phyloP scores from a whole-genome alignment of 306 rosid genomes.

The Carpinus fangiana region DNA sequence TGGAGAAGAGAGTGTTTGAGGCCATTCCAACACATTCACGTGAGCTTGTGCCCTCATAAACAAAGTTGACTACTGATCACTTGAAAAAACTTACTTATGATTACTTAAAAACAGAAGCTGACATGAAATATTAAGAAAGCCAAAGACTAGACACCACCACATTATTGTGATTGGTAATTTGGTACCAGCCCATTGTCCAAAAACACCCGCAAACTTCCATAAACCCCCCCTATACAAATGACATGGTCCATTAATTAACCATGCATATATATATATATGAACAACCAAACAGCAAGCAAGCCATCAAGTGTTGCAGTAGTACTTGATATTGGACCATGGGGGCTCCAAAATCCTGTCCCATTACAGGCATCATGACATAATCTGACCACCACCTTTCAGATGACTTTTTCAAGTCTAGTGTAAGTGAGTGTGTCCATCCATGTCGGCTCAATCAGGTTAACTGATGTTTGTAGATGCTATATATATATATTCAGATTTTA shows the following conservation, averaged over 20 bases:
- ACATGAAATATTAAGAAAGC: background rate
- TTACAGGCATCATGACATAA: background rate
- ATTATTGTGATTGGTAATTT: slow-evolving; percentile 5
- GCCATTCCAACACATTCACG: slow-evolving; percentile 25
- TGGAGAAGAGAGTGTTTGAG: too few relatives aligned
- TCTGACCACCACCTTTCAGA: slow-evolving; percentile 25
- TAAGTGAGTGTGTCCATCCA: background rate
- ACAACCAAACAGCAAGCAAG: background rate
- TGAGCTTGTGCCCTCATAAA: slow-evolving; percentile 34
- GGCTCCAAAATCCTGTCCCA: slow-evolving; percentile 5
- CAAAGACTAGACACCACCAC: slow-evolving; percentile 4
- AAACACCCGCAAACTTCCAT: background rate
- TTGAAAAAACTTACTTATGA: slow-evolving; percentile 2
- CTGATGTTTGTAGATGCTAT: too few relatives aligned
- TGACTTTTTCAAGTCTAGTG: background rate
- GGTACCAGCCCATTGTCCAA: background rate
- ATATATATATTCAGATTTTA: too few relatives aligned
- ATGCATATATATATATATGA: too few relatives aligned
- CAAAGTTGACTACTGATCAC: slow-evolving; percentile 7
- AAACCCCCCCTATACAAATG: background rate
- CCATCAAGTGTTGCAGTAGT: background rate
- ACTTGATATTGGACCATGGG: slow-evolving; percentile 5
- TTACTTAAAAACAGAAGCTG: slow-evolving; percentile 14
- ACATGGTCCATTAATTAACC: background rate
- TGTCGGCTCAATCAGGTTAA: background rate